Evolutionary conservation across 2,329 filamentous ascomycete species (phyloP), one percentile per base, ranked within the genome.

Genomic region (Pezicula rhizophila): DNA sequence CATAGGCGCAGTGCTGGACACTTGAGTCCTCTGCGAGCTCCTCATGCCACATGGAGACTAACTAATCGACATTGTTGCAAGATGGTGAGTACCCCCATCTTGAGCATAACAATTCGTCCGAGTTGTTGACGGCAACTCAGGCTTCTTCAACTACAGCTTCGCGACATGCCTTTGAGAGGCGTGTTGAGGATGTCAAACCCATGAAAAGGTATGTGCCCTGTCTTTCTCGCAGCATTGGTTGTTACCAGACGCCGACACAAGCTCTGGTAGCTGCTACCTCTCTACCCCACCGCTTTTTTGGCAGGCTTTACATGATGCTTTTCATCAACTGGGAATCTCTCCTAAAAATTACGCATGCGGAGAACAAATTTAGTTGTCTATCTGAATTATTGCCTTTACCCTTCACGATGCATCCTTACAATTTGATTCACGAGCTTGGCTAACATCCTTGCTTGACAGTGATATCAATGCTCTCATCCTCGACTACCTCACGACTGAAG

Each of bases 271-370:
- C 17, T 8, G 3, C 35, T 12, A 38, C 8, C 18, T 6, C 35
- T 31, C n/a, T 38, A 12, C 35, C 14, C 11, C 35, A 38, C 49
- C 52, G 42, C 63, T 47, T 45, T 28, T 23, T 53, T 62, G 28
- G 57, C 62, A 63, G 63, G 59, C 67, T 63, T 61, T 64, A 73
- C 61, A 75, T 82, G 76, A 95, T 95, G 91, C 95, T 88, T 75
- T 78, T 72, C 73, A 78, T 84, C 62, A 84, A 88, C 96, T 99
- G 93, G 93, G 93, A 99, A 99, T 99, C 93, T 99, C 95, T 99
- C 93, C 87, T 89, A 97, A 88, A 79, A 81, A 71, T 75, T 72
- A 68, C 58, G 60, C 71, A 79, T 99, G 93, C 88, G 85, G 93
- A 99, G 83, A 89, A 83, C 70, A 76, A 73, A 77, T 84, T 88